A percentile compares a stretch with the other conserved stretches of the same genome.
These are phyloP conservation scores for Cladosporium sp. DNA, from an alignment of 2,329 filamentous ascomycete species.

Conservation along the genomic window DNA sequence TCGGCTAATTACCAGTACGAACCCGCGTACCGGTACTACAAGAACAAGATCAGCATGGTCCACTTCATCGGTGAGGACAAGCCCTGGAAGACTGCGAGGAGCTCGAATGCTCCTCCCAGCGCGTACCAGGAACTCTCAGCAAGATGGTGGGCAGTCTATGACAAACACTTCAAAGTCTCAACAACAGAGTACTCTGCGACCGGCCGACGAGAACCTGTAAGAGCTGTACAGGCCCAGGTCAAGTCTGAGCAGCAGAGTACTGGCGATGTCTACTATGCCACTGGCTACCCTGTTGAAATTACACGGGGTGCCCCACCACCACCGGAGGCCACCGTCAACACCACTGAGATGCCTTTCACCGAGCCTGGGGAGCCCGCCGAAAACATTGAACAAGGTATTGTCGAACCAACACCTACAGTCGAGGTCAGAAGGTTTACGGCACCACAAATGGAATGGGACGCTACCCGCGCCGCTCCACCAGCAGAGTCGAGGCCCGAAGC, in stretches of 20 bases:
- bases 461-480: conserved; percentile 56
- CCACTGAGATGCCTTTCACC: conserved; percentile 41
- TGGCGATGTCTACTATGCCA: conserved; percentile 16
- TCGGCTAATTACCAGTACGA: conserved; percentile 97
- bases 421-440: conserved; percentile 52
- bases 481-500: conserved; percentile 75
- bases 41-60: conserved; percentile 80
- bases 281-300: conserved; percentile 24
- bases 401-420: conserved; percentile 41
- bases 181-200: conserved; percentile 14
- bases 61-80: conserved; percentile 94
- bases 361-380: conserved; percentile 41
- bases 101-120: conserved; percentile 48
- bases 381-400: conserved; percentile 39
- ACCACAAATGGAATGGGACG: conserved; percentile 60
- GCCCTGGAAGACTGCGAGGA: conserved; percentile 61
- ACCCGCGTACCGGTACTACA: conserved; percentile 89
- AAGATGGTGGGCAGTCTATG: conserved; percentile 93
- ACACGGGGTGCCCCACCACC: conserved; percentile 22
- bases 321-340: conserved; percentile 28
- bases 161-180: conserved; percentile 67
- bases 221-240: conserved; percentile 14
- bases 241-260: not conserved
- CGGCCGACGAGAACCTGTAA: conserved; percentile 14
- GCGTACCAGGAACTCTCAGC: conserved; percentile 80